Conservation (phyloP, 768 basidiomycete species). For the Postia placenta region DNA sequence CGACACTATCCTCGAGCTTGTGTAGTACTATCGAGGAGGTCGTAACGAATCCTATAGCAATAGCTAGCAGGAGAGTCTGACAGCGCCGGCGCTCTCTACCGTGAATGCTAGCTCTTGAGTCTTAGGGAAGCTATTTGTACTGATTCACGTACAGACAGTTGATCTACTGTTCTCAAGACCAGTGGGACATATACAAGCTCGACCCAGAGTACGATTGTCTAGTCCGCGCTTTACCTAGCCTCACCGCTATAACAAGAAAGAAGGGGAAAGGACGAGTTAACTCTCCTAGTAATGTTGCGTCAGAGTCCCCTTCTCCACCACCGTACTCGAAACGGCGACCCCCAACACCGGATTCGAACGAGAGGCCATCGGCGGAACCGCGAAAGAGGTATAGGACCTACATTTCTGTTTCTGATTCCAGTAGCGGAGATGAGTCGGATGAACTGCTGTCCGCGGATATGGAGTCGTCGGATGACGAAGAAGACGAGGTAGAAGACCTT, state of each 20-base stretch:
- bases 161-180: slow-evolving; percentile 57
- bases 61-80: no score
- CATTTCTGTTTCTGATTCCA: slow-evolving; percentile 7
- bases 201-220: slow-evolving; percentile 69
- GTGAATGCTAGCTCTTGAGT: no score
- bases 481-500: slow-evolving; percentile 17
- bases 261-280: slow-evolving; percentile 1
- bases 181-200: slow-evolving; percentile 84
- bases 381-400: slow-evolving; percentile 11
- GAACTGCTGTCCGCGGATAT: background rate
- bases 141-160: slow-evolving; percentile 35
- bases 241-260: slow-evolving; percentile 14
- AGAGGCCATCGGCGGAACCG: background rate
- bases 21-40: no score
- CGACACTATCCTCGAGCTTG: no score
- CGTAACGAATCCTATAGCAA: no score
- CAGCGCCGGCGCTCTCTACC: no score
- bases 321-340: background rate
- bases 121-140: no score
- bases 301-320: background rate
- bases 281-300: slow-evolving; percentile 8
- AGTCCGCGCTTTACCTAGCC: slow-evolving; percentile 29
- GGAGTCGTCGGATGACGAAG: slow-evolving; percentile 9
- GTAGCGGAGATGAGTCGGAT: slow-evolving; percentile 8
- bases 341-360: background rate